phyloP scores from a whole-genome alignment of 768 basidiomycete species.

The Amanita rimosa region DNA sequence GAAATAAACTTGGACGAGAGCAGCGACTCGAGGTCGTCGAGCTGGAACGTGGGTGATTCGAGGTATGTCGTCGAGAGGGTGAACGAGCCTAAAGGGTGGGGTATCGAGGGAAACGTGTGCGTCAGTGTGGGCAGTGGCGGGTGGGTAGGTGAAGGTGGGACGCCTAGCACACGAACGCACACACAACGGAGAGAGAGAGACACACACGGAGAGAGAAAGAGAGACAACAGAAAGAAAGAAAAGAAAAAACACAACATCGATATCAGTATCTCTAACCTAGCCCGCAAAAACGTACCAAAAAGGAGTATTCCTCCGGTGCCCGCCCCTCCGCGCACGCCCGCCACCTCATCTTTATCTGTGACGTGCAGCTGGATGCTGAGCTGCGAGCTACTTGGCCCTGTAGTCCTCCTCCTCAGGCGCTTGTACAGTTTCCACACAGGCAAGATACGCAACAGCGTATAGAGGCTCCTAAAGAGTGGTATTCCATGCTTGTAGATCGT shows the following conservation, averaged over 20 bases:
- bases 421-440: slow-evolving; percentile 69
- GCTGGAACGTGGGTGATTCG: slow-evolving; percentile 52
- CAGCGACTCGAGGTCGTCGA: slow-evolving; percentile 69
- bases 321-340: not conserved
- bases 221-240: too few species aligned
- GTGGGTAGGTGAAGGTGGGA: slow-evolving; percentile 25
- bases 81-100: slow-evolving; percentile 58
- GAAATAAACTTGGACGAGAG: slow-evolving; percentile 66
- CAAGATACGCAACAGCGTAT: slow-evolving; percentile 58
- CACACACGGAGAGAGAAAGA: too few species aligned
- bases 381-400: slow-evolving; percentile 23
- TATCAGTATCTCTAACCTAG: not conserved
- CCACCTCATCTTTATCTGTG: slow-evolving; percentile 20
- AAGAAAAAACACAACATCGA: not conserved
- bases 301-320: slow-evolving; percentile 14
- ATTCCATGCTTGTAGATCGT: slow-evolving; percentile 84
- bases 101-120: slow-evolving; percentile 54
- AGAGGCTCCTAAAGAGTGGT: slow-evolving; percentile 69
- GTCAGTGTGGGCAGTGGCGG: slow-evolving; percentile 33
- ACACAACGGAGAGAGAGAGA: too few species aligned
- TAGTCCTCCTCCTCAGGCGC: slow-evolving; percentile 35
- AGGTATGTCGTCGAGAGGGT: slow-evolving; percentile 56
- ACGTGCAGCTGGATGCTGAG: slow-evolving; percentile 36
- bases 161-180: slow-evolving; percentile 15
- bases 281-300: slow-evolving; percentile 19